These are phyloP conservation scores for Wickerhamomyces chambardii DNA, from an alignment of 805 yeast species.

Conservation along the genomic window DNA sequence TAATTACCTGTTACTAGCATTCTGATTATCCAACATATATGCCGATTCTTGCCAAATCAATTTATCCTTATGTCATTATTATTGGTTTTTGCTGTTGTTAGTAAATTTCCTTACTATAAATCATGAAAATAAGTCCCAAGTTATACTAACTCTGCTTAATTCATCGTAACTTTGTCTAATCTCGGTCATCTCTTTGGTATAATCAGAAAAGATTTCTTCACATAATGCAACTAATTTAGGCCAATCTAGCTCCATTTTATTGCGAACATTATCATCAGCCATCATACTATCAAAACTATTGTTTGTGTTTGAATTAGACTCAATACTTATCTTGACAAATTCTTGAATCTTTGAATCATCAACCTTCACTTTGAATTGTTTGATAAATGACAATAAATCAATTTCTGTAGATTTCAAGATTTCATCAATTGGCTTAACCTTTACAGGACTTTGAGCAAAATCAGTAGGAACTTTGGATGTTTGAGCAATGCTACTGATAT, in stretches of 20 bases:
- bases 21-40: slow-evolving; percentile 14
- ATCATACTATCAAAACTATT: no score
- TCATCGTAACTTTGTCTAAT: slow-evolving; percentile 14
- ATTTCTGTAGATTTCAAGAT: neutral
- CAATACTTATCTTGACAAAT: no score
- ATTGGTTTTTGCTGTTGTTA: no score
- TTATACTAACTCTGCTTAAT: slow-evolving; percentile 10
- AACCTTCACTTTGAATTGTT: neutral
- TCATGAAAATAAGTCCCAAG: no score
- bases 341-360: neutral
- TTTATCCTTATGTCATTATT: no score
- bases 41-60: slow-evolving; percentile 18
- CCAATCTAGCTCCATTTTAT: no score
- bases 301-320: no score
- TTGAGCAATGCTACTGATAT: no score
- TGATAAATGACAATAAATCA: neutral
- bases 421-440: neutral
- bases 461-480: no score
- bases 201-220: slow-evolving; percentile 5
- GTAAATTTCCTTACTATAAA: no score
- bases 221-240: neutral
- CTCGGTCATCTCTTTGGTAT: slow-evolving; percentile 11
- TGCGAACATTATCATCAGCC: no score
- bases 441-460: no score
- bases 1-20: slow-evolving; percentile 6